Evolutionary conservation across 768 basidiomycete genomes (phyloP).

Genomic region (Termitomyces sp.): DNA sequence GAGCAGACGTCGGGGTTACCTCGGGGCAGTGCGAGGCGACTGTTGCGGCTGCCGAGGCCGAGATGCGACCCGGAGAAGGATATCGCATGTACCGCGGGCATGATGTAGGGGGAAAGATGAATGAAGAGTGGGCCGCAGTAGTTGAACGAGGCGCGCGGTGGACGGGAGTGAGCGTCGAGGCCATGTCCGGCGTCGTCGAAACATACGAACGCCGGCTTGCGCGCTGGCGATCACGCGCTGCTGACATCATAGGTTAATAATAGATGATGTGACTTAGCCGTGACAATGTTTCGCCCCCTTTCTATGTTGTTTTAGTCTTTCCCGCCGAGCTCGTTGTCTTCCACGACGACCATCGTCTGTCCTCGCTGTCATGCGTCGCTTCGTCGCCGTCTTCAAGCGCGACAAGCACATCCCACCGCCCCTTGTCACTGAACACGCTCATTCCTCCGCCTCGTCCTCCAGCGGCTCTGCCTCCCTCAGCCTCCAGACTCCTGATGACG

Average conservation of each 20-base stretch:
- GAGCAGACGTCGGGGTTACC: not conserved
- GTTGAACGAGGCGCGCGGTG: conserved; percentile 49
- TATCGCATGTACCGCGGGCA: conserved; percentile 63
- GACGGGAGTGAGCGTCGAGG: conserved; percentile 50
- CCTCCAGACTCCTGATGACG: conserved; percentile 61
- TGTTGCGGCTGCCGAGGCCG: not conserved
- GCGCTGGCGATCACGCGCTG: conserved; percentile 29
- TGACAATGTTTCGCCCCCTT: conserved; percentile 10
- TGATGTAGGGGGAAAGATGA: conserved; percentile 62
- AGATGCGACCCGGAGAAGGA: conserved; percentile 50
- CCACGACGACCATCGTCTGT: conserved; percentile 6
- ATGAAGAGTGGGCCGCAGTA: conserved; percentile 47
- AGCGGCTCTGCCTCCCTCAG: conserved; percentile 53
- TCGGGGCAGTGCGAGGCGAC: conserved; percentile 12
- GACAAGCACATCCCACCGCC: conserved; percentile 33
- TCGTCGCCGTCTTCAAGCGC: conserved; percentile 56
- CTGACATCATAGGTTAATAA: conserved; percentile 10
- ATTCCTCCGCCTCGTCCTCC: conserved; percentile 61
- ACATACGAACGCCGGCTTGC: conserved; percentile 61
- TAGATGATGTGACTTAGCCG: conserved; percentile 10
- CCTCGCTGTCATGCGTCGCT: conserved; percentile 50
- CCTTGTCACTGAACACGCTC: conserved; percentile 29
- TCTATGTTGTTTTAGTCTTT: conserved; percentile 10
- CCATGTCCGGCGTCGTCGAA: conserved; percentile 56
- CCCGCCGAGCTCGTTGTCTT: conserved; percentile 2